Percentiles rank a stretch among this genome's conserved stretches.
These are phyloP conservation scores for Dendrostoma leiphaemia DNA, from an alignment of 2,329 filamentous ascomycete genomes.

Conservation along the genomic window DNA sequence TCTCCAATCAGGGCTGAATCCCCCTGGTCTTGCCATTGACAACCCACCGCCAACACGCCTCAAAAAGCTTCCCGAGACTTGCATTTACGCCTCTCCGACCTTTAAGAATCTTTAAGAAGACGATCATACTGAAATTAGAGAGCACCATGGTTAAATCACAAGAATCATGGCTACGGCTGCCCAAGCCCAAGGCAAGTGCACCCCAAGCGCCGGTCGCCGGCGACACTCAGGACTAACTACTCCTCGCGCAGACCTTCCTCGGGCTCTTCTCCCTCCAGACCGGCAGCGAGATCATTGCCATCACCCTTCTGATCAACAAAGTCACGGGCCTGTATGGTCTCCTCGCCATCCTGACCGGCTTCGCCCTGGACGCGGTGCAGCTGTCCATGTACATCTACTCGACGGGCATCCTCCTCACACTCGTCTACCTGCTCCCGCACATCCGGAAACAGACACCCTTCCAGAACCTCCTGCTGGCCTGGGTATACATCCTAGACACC, in stretches of 20 bases:
- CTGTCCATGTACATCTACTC: conserved; percentile 92
- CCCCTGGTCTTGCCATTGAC: too few relatives aligned
- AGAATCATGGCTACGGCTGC: conserved; percentile 11
- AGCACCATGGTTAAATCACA: conserved; percentile 11
- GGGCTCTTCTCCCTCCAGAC: conserved; percentile 84
- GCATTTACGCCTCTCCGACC: too few relatives aligned
- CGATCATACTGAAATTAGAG: background rate
- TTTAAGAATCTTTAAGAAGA: background rate
- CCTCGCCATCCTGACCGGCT: conserved; percentile 84
- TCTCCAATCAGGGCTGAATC: too few relatives aligned
- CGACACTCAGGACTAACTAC: too few relatives aligned
- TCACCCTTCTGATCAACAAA: conserved; percentile 87
- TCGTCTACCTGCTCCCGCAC: conserved; percentile 72
- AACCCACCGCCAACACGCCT: too few relatives aligned
- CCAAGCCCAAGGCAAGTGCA: conserved; percentile 17
- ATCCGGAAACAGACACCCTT: conserved; percentile 77
- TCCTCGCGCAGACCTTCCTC: conserved; percentile 78
- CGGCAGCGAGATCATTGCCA: conserved; percentile 79
- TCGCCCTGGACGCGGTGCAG: conserved; percentile 77
- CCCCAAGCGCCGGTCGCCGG: background rate
- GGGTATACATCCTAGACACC: conserved; percentile 82
- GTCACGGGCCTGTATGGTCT: conserved; percentile 87
- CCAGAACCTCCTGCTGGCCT: conserved; percentile 77
- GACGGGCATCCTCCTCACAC: conserved; percentile 64
- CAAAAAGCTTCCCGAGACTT: too few relatives aligned